Evolutionary conservation across 495 filamentous ascomycete genomes (phyloP), one percentile per base, ranked within the genome.

Genomic region (Pyrenopolyporus hunteri): DNA sequence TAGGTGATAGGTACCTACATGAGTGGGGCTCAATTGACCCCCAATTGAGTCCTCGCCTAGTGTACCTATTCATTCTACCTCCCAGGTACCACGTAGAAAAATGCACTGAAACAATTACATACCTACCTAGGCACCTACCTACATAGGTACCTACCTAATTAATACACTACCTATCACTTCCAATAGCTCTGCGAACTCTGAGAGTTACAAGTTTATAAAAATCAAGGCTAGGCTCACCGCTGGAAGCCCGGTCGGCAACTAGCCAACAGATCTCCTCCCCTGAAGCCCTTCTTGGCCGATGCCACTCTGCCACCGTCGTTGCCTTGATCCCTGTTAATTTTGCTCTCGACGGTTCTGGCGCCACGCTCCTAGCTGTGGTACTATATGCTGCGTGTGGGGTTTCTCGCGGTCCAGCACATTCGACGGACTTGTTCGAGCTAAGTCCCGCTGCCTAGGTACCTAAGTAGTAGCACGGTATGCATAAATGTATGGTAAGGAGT

Each of bases 331-430:
- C 50, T 59, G 50, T 19, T 51, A 50, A 5, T 26, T 14, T 36
- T 28, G 20, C 47, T 58, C 61, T 59, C 43, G 54, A 57, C 43
- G 43, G 29, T 35, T 52, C 59, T 63, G 59, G 32, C 31, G 39
- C 33, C 32, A 13, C 32, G 46, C 49, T 26, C 29, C 25, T 42
- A 35, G 40, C 40, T 40, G 25, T 54, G 28, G 33, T 57, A 14
- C 20, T 53, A 42, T 53, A 25, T 19, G 22, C n/a, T 33, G 26
- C 43, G 46, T 63, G 60, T 45, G 44, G 49, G 33, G 57, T 45
- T 45, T 50, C 2, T 13, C 52, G 26, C 26, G 17, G 16, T 13
- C 25, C 26, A 32, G 43, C 22, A 25, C 23, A 28, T 25, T 45
- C 37, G 37, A 42, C n/a, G 17, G 37, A 42, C n/a, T n/a, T n/a